Conservation (phyloP, 2,329 filamentous ascomycete species). For the Fusarium napiforme region DNA sequence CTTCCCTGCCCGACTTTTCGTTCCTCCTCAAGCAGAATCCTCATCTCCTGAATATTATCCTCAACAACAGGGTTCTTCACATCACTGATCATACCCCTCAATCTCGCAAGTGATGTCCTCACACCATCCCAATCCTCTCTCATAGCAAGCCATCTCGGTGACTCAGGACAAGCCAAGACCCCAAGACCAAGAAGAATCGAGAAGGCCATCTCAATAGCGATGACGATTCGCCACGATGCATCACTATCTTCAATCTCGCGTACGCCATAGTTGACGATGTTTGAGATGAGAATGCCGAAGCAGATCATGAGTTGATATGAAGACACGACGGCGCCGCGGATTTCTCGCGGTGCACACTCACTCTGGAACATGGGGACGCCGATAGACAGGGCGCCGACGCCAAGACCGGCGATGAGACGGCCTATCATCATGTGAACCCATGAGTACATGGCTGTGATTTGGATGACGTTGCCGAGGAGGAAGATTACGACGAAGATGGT, state of each 20-base stretch:
- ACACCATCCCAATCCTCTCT: conserved; percentile 60
- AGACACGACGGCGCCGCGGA: conserved; percentile 71
- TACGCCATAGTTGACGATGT: conserved; percentile 65
- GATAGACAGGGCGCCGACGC: conserved; percentile 73
- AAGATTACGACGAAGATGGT: conserved; percentile 66
- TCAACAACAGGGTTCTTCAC: conserved; percentile 57
- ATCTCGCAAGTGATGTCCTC: conserved; percentile 60
- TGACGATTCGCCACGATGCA: conserved; percentile 71
- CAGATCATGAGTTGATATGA: conserved; percentile 80
- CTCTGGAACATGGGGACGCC: conserved; percentile 75
- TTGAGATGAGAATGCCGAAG: conserved; percentile 70
- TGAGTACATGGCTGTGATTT: conserved; percentile 66
- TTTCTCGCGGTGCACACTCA: conserved; percentile 70
- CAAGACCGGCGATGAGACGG: conserved; percentile 73
- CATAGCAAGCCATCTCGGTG: conserved; percentile 67
- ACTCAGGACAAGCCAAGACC: conserved; percentile 65
- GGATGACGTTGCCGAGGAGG: conserved; percentile 72
- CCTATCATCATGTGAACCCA: conserved; percentile 77
- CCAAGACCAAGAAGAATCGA: conserved; percentile 64
- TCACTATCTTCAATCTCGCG: conserved; percentile 54
- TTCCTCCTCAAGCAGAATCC: conserved; percentile 58
- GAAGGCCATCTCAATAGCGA: conserved; percentile 65
- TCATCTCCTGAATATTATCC: conserved; percentile 65
- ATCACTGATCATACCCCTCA: conserved; percentile 63
- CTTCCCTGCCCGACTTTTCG: conserved; percentile 57